Percentiles rank a stretch among this genome's conserved stretches.
Conservation (phyloP, 352 stramenopile species). For the Phytopythium cucurbitacearum region DNA sequence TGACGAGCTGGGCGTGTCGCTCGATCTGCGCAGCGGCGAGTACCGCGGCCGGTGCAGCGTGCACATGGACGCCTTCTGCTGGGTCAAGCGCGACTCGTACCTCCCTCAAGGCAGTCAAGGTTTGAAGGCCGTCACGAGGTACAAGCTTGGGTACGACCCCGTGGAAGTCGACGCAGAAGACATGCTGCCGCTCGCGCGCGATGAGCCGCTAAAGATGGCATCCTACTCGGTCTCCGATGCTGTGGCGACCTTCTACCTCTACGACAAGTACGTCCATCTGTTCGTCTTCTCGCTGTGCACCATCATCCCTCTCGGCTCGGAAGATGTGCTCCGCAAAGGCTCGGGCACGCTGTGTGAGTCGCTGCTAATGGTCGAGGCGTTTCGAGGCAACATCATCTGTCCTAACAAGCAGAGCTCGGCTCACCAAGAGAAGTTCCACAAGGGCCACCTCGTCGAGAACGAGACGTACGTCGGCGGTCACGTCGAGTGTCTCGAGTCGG, state of each 20-base stretch:
- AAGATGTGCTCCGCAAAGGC: constrained; percentile 97
- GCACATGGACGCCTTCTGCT: constrained; percentile 98
- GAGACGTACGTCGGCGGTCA: constrained; percentile 99
- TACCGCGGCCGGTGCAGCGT: constrained; percentile 91
- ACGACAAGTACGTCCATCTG: constrained; percentile 99
- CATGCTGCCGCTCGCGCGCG: constrained; percentile 95
- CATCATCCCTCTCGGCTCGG: constrained; percentile 96
- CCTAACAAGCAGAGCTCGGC: constrained; percentile 97
- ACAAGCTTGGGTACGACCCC: constrained; percentile 98
- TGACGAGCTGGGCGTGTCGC: constrained; percentile 80
- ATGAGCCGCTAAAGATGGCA: constrained; percentile 96
- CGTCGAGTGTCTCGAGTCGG: constrained; percentile 98
- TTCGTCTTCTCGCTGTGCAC: constrained; percentile 99
- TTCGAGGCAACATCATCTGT: constrained; percentile 94
- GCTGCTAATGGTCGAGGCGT: constrained; percentile 98
- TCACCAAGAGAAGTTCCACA: constrained; percentile 72
- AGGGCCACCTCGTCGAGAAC: constrained; percentile 95
- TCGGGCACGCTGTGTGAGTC: constrained; percentile 98
- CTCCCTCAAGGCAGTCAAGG: constrained; percentile 97
- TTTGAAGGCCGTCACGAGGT: constrained; percentile 99
- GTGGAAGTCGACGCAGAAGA: constrained; percentile 98
- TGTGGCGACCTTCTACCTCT: constrained; percentile 99
- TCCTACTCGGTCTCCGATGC: constrained; percentile 99
- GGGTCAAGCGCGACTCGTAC: constrained; percentile 99
- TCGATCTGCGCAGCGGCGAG: constrained; percentile 78